phyloP scores from a whole-genome alignment of 345 rosid species.

The Durio zibethinus region DNA sequence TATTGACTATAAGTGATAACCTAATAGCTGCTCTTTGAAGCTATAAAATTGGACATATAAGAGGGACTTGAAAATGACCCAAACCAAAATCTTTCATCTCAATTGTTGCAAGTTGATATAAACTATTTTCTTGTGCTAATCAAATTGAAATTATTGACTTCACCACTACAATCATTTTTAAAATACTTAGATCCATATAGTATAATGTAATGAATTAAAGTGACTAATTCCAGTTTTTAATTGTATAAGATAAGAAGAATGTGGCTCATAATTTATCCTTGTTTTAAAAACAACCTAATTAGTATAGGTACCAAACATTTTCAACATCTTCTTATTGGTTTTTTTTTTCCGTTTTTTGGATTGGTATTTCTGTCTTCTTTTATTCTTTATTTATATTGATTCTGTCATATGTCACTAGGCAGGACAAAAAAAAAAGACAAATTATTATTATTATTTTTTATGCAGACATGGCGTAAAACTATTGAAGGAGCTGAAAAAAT shows the following conservation, averaged over 20 bases:
- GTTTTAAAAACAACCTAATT: not conserved
- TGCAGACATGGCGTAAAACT: conserved; percentile 86
- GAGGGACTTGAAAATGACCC: no score
- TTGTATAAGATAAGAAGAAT: not conserved
- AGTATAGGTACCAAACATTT: not conserved
- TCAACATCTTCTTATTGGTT: not conserved
- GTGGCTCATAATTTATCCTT: not conserved
- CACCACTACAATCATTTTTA: not conserved
- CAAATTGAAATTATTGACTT: not conserved
- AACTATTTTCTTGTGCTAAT: not conserved
- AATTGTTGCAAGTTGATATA: no score
- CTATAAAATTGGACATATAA: not conserved
- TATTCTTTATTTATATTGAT: not conserved
- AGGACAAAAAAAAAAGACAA: not conserved
- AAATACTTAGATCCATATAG: not conserved
- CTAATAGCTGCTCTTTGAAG: not conserved
- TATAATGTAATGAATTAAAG: not conserved
- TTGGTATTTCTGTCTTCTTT: not conserved
- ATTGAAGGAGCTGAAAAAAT: conserved; percentile 77
- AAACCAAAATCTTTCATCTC: no score
- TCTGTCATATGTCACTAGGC: not conserved
- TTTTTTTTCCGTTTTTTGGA: not conserved
- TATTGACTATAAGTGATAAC: not conserved
- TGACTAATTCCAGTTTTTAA: not conserved
- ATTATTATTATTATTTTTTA: not conserved